These are phyloP conservation scores for Erythrobasidium yunnanense DNA, from an alignment of 768 basidiomycete genomes.

Conservation along the genomic window DNA sequence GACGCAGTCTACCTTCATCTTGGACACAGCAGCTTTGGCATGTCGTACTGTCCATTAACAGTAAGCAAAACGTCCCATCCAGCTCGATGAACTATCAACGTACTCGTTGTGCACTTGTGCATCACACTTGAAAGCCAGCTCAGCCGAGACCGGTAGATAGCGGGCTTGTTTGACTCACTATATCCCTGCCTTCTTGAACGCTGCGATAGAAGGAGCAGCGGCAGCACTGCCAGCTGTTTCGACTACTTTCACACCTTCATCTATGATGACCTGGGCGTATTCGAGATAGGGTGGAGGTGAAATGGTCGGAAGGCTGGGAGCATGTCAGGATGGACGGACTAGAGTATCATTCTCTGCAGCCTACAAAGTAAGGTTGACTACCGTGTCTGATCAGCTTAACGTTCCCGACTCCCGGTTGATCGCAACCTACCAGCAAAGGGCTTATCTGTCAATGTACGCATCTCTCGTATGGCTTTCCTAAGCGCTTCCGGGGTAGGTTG, in stretches of 20 bases:
- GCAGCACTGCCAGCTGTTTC: constrained; percentile 77
- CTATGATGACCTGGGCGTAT: constrained; percentile 49
- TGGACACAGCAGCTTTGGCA: constrained; percentile 63
- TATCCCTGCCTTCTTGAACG: constrained; percentile 57
- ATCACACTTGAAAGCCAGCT: constrained; percentile 47
- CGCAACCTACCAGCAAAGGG: constrained; percentile 47
- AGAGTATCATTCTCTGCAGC: not conserved
- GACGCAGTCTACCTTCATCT: constrained; percentile 46
- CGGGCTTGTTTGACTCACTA: constrained; percentile 46
- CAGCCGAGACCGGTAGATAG: not conserved
- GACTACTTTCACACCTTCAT: constrained; percentile 51
- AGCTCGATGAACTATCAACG: not conserved
- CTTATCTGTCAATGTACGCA: constrained; percentile 52
- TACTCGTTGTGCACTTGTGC: constrained; percentile 77
- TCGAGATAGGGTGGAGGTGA: constrained; percentile 82
- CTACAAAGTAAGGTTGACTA: not conserved
- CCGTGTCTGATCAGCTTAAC: not conserved
- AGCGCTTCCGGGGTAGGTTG: constrained; percentile 76
- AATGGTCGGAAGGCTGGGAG: constrained; percentile 65
- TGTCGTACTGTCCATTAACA: constrained; percentile 47
- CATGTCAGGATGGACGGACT: not conserved
- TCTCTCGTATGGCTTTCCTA: constrained; percentile 67
- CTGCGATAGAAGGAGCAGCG: constrained; percentile 48
- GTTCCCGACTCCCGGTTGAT: not conserved
- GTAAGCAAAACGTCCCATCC: not conserved